A percentile compares a stretch with the other conserved stretches of the same genome.
These are phyloP conservation scores for Petunia hybrid DNA, from an alignment of 305 asterid species.

Conservation along the genomic window DNA sequence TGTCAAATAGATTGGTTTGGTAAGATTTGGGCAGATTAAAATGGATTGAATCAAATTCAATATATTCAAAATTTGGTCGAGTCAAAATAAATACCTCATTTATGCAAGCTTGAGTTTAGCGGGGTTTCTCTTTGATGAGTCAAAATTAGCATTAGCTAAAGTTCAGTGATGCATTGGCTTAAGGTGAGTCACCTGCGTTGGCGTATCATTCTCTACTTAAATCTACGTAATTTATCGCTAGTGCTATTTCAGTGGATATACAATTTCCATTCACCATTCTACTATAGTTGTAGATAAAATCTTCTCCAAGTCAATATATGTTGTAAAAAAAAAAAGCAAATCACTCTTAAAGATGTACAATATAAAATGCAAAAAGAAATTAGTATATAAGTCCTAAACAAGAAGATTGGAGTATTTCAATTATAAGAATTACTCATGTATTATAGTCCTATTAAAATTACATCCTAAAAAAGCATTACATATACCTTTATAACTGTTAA, in stretches of 20 bases:
- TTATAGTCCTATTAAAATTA: too few relatives aligned
- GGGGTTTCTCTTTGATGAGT: background rate
- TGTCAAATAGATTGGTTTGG: background rate
- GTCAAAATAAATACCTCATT: background rate
- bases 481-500: too few relatives aligned
- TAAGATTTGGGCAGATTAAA: constrained; percentile 16
- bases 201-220: background rate
- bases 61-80: background rate
- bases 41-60: background rate
- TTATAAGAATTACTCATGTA: too few relatives aligned
- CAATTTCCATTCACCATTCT: too few relatives aligned
- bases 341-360: too few relatives aligned
- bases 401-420: too few relatives aligned
- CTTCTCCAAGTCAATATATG: too few relatives aligned
- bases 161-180: background rate
- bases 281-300: too few relatives aligned
- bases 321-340: too few relatives aligned
- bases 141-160: background rate
- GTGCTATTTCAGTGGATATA: background rate
- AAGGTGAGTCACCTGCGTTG: background rate
- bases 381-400: too few relatives aligned
- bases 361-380: too few relatives aligned
- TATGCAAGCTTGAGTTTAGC: background rate
- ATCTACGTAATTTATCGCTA: background rate
- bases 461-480: too few relatives aligned